These are phyloP conservation scores for Leishmania arabica DNA, from an alignment of 208 protist genomes.

Conservation along the genomic window DNA sequence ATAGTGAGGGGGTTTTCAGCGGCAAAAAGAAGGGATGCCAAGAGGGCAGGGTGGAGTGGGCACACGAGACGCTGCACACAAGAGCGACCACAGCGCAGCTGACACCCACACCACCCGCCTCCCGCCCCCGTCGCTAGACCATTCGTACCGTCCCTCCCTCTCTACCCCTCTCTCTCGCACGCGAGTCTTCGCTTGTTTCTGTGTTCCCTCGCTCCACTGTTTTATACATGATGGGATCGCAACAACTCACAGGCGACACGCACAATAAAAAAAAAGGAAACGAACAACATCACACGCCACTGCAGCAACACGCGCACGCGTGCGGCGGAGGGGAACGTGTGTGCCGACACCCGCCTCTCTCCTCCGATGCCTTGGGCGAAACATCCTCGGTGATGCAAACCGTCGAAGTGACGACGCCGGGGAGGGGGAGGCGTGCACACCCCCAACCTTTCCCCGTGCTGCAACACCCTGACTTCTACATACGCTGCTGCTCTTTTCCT, in stretches of 20 bases:
- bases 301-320: neutral
- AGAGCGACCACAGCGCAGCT: neutral
- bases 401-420: neutral
- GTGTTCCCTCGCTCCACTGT: neutral
- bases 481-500: neutral
- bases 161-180: neutral
- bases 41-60: neutral
- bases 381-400: neutral
- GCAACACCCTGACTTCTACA: neutral
- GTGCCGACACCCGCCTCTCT: neutral
- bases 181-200: neutral
- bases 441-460: no score
- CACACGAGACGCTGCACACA: neutral
- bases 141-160: neutral
- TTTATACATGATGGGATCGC: neutral
- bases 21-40: neutral
- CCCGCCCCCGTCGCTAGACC: neutral
- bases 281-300: neutral
- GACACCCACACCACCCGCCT: neutral
- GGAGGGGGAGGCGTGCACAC: neutral
- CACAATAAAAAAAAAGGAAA: neutral
- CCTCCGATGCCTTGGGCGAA: neutral
- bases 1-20: neutral
- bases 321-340: neutral
- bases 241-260: neutral